Conservation (phyloP, 2,329 filamentous ascomycete species). For the Ophiostoma montium region DNA sequence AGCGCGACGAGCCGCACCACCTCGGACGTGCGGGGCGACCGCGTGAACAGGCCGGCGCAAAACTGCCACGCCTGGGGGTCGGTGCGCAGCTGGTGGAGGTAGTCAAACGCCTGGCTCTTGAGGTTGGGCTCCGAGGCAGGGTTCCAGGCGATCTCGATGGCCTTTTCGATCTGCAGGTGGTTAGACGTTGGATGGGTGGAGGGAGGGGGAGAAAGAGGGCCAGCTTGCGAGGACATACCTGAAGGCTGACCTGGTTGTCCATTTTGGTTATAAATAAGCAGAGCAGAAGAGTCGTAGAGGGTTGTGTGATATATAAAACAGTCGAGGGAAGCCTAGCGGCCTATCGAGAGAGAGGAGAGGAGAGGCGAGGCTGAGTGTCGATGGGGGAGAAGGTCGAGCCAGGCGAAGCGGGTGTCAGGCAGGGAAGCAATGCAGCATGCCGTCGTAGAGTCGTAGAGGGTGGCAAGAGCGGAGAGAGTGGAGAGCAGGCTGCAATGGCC, state of each 20-base stretch:
- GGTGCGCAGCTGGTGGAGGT: constrained; percentile 61
- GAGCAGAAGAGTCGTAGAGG: too few relatives aligned
- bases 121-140: constrained; percentile 60
- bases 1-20: constrained; percentile 79
- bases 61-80: constrained; percentile 83
- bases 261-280: not conserved
- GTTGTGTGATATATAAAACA: not conserved
- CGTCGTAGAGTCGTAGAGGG: not conserved
- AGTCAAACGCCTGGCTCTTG: constrained; percentile 72
- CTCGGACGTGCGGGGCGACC: constrained; percentile 61
- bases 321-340: constrained; percentile 1
- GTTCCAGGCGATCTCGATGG: constrained; percentile 87
- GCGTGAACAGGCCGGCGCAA: constrained; percentile 73
- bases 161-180: constrained; percentile 63
- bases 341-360: not conserved
- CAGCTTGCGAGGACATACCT: constrained; percentile 1
- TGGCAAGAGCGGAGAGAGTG: not conserved
- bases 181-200: not conserved
- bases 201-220: not conserved
- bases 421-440: constrained; percentile 1
- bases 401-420: not conserved
- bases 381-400: not conserved
- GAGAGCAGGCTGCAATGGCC: not conserved
- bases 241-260: constrained; percentile 8
- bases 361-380: not conserved